Percentiles rank a stretch among this genome's conserved stretches.
Conservation (phyloP, 2,329 filamentous ascomycete species). For the Tolypocladium amazonense region DNA sequence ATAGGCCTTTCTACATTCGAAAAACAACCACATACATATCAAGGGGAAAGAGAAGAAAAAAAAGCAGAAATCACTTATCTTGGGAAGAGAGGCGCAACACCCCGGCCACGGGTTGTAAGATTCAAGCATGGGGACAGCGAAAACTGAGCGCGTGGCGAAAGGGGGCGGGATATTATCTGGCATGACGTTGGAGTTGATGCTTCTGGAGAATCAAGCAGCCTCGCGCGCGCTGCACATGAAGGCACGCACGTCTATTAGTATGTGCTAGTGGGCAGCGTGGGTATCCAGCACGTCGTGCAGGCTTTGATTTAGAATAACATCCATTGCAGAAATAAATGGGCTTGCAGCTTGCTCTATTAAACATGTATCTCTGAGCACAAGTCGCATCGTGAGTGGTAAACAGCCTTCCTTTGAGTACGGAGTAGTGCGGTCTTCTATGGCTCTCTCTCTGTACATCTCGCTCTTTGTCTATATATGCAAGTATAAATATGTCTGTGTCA, state of each 20-base stretch:
- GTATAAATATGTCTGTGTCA: background rate
- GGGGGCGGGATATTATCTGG: background rate
- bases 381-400: background rate
- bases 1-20: background rate
- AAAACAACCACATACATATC: background rate
- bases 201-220: background rate
- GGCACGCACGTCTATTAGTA: background rate
- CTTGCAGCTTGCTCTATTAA: background rate
- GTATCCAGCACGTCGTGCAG: background rate
- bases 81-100: slow-evolving; percentile 6
- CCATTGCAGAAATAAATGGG: background rate
- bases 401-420: too few relatives aligned
- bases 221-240: background rate
- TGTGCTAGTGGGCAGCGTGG: background rate
- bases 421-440: background rate
- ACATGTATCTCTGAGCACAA: background rate
- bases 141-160: slow-evolving; percentile 10
- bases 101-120: slow-evolving; percentile 1
- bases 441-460: background rate
- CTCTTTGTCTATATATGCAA: background rate
- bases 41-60: background rate
- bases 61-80: slow-evolving; percentile 3
- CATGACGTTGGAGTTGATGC: background rate
- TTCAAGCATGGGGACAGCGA: slow-evolving; percentile 8
- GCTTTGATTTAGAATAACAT: background rate